Evolutionary conservation across 2,329 filamentous ascomycete species (phyloP), one percentile per base, ranked within the genome.

Genomic region (Pseudopyricularia javanii): DNA sequence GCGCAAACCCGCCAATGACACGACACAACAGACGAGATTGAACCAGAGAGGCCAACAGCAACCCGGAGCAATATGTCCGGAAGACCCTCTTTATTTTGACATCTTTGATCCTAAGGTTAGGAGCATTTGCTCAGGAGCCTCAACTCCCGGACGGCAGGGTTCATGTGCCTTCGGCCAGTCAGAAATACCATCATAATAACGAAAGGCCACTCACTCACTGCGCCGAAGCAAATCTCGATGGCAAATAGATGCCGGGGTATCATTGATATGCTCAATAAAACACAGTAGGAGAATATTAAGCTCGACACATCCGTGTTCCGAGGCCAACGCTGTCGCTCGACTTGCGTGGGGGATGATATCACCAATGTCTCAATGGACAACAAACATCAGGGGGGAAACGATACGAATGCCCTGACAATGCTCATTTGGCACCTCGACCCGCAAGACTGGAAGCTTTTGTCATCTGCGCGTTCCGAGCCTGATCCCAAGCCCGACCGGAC

Each of bases 401-500:
- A 45, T 15, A 45, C 20, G 40, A 45, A 7, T 33, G 22, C 17
- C 30, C 33, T 24, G 22, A 45, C 24, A 45, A 24, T 14, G 40
- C 37, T 20, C 64, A 82, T 60, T 70, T 76, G 7, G 78, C 78
- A 37, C 78, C 79, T 61, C 79, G 71, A 4, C 79, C 79, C 35
- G 73, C 75, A 52, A 80, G 61, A 26, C 77, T 75, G 9, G 76
- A 73, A 22, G 71, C 64, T 59, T 71, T 70, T 17, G 76, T 73
- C 67, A 82, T 65, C 60, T 80, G 75, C 49, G 76, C 74, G 63
- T 82, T 80, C 58, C 72, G 71, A 17, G 74, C 74, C 60, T 76
- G 72, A 63, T 83, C 79, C 79, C 80, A 80, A 34, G 75, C 73
- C 55, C 78, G 54, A 8, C 78, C 74, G n/a, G 72, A 73, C 40